Evolutionary conservation across 192 early-diverging fungal genomes (phyloP).

Genomic region (Jimgerdemannia lactiflua): DNA sequence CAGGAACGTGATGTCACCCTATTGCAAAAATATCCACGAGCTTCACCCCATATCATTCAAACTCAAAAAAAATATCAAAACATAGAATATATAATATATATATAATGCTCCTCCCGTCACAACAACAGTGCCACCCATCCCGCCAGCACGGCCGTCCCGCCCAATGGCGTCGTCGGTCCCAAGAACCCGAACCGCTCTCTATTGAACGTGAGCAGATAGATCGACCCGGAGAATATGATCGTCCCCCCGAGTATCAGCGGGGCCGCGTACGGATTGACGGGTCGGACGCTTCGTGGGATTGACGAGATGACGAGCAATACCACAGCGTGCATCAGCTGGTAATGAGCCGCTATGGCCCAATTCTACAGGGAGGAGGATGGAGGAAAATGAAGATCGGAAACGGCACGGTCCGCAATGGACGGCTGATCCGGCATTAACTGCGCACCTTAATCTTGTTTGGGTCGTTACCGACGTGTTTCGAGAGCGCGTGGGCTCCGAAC

Average conservation of each 20-base stretch:
- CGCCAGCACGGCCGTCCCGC: conserved; percentile 51
- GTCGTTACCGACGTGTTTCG: conserved; percentile 22
- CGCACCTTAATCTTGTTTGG: conserved; percentile 15
- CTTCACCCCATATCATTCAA: too few relatives aligned
- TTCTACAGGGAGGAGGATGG: conserved; percentile 14
- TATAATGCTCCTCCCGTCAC: not conserved
- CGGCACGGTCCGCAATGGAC: not conserved
- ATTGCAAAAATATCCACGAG: too few relatives aligned
- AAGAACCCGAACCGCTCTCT: conserved; percentile 34
- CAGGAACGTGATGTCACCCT: too few relatives aligned
- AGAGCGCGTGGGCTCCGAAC: conserved; percentile 46
- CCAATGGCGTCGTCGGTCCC: conserved; percentile 60
- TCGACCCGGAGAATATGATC: conserved; percentile 50
- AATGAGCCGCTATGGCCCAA: conserved; percentile 52
- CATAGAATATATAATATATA: too few relatives aligned
- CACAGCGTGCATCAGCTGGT: conserved; percentile 50
- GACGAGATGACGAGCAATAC: conserved; percentile 45
- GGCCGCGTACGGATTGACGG: conserved; percentile 31
- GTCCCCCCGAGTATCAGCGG: conserved; percentile 53
- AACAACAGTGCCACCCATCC: conserved; percentile 50
- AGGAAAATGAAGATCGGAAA: not conserved
- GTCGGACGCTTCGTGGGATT: conserved; percentile 26
- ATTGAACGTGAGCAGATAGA: conserved; percentile 53
- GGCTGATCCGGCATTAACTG: conserved; percentile 7
- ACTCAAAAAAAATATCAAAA: too few relatives aligned